Base-by-base conservation (phyloP, 495 filamentous ascomycete genomes). In the Neurospora sp. region DNA sequence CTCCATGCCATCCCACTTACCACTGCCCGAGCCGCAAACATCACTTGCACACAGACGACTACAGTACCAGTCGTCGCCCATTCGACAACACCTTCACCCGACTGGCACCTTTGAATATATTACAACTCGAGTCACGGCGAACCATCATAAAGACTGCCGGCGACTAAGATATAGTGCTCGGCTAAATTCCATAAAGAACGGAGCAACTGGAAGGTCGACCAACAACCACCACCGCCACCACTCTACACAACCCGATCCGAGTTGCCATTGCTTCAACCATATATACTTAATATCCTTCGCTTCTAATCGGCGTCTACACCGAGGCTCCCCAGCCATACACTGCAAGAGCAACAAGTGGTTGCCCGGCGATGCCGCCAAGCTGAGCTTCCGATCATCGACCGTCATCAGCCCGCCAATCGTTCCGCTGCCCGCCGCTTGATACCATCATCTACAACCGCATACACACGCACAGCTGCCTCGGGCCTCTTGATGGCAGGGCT, bases 401-500 rank as follows among this genome's bases (percentile, higher is more conserved):
- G 69, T 44, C 27, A 20, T 40, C 70, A 31, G 42, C 65, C 74
- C 38, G 68, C 37, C 48, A 61, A 44, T 65, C 71, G 69, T 73
- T 45, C 59, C 37, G 38, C 39, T 61, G 31, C 70, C 70, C 70
- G 40, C 53, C 53, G 53, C 53, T 65, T 14, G 53, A 65, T 65
- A 65, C 53, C 53, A 31, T 59, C 44, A 71, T 71, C 70, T 38
- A 48, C 44, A 53, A 22, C 70, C 53, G 8, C 68, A 71, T 42
- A 48, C 42, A 71, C 31, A 65, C 70, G 16, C 40, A 31, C n/a
- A 39, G 44, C 27, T 65, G 53, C 53, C 53, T 61, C 53, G 53
- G 53, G 53, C 53, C 69, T 71, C 74, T 70, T 73, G 35, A 75
- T 73, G 74, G 74, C 71, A 40, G 53, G 27, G 53, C 70, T 22